These are phyloP conservation scores for Neonectria ditissima DNA, from an alignment of 2,329 filamentous ascomycete genomes.

Conservation along the genomic window DNA sequence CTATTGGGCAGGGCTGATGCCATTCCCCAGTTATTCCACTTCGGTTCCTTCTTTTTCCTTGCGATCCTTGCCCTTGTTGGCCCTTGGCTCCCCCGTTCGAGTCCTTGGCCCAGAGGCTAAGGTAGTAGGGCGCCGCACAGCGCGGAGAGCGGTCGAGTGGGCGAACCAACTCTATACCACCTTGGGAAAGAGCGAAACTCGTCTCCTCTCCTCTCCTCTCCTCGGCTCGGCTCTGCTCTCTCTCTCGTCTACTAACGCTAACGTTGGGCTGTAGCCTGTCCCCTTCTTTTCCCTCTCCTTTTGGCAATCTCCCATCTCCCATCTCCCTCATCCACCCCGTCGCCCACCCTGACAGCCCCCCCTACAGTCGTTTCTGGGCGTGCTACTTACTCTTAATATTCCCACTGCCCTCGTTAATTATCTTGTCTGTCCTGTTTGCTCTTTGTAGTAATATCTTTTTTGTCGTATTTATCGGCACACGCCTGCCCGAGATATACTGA, in stretches of 20 bases:
- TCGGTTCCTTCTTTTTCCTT: background rate
- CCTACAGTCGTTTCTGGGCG: constrained; percentile 36
- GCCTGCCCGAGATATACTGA: background rate
- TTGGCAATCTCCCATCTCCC: background rate
- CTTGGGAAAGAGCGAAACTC: constrained; percentile 25
- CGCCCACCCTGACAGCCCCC: constrained; percentile 6
- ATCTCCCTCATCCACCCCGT: constrained; percentile 15
- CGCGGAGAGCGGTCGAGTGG: background rate
- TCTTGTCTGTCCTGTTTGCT: constrained; percentile 23
- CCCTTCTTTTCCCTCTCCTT: constrained; percentile 9
- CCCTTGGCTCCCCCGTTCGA: background rate
- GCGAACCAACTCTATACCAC: constrained; percentile 26
- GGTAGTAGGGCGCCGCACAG: background rate
- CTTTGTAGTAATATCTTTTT: constrained; percentile 21
- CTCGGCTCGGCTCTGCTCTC: background rate
- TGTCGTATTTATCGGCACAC: background rate
- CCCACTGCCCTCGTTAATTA: constrained; percentile 29
- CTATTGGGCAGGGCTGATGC: constrained; percentile 2
- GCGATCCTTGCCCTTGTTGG: background rate
- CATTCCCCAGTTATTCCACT: background rate
- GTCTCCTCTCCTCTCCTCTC: constrained; percentile 10
- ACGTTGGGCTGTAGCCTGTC: background rate
- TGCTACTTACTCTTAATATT: constrained; percentile 37
- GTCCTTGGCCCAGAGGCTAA: background rate
- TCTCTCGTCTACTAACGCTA: no score